These are phyloP conservation scores for Microstegium vimineum DNA, from an alignment of 176 grass and related monocot species.

Conservation along the genomic window DNA sequence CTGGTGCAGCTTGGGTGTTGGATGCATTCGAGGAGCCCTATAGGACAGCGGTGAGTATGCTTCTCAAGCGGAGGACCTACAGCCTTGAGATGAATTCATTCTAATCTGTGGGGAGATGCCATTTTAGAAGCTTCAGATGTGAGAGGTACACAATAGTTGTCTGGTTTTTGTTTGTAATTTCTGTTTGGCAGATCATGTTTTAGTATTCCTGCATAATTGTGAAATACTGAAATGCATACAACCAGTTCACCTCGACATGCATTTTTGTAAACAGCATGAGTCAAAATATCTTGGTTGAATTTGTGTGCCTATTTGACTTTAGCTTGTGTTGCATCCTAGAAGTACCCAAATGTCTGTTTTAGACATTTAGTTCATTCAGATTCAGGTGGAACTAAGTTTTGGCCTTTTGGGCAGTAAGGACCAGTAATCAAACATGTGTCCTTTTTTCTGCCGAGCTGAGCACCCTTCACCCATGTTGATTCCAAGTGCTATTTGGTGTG, in stretches of 20 bases:
- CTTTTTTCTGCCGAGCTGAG: neutral
- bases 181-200: neutral
- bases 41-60: constrained; percentile 55
- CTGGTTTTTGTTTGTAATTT: neutral
- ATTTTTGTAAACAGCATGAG: neutral
- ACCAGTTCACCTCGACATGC: neutral
- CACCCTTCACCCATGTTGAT: neutral
- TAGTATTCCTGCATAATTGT: neutral
- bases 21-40: constrained; percentile 88
- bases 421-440: neutral
- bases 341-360: neutral
- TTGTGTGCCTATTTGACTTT: neutral
- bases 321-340: neutral
- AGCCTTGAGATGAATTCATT: constrained; percentile 97
- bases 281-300: neutral
- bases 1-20: constrained; percentile 54
- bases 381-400: neutral
- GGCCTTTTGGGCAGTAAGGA: neutral
- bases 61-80: constrained; percentile 71
- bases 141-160: constrained; percentile 31
- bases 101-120: constrained; percentile 28
- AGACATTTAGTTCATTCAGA: neutral
- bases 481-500: neutral
- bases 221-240: neutral
- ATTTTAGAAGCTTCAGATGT: constrained; percentile 6